Evolutionary conservation across 768 basidiomycete species (phyloP), one percentile per base, ranked within the genome.

Genomic region (Suillus luteus): DNA sequence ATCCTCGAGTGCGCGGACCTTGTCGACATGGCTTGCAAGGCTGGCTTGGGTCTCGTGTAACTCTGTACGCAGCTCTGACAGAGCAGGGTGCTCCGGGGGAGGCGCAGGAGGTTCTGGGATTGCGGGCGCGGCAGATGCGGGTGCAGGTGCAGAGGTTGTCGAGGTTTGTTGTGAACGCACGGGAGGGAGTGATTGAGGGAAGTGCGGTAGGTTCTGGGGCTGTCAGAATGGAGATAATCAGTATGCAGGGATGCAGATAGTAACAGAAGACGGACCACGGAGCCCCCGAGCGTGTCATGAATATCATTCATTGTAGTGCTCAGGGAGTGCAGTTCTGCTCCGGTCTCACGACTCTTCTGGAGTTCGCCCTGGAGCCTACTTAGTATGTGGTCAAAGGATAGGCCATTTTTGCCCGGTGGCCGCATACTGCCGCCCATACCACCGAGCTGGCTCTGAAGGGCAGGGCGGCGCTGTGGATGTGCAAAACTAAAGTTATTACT

Each of bases 301-400:
- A 98, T 92, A n/a, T 97, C 95, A 48, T 81, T 85, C 86, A 99
- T 93, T 5, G 91, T 83, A 14, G 84, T 84, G 17, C 85, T 89
- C 38, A 98, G 78, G 0, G 85, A 85, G 65, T 88, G 86, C 4
- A 99, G 80, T 71, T 99, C 96, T 0, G 88, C 82, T 15, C 93
- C 93, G 0, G 96, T 97, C 72, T 99, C 96, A 19, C 93, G 86
- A 70, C 93, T 95, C 79, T 96, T 97, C 78, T 92, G 90, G n/a
- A 99, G 86, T 73, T 99, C 96, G 66, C 89, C 88, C 73, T 98
- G 96, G 2, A 99, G 80, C 41, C 93, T 86, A 62, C 83, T 91
- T 52, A 98, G 78, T 60, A 98, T 94, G 69, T 95, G 92, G 70
- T 98, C 96, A 72, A 99, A 96, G 9, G 88, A 92, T 27, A 97